phyloP scores from a whole-genome alignment of 495 filamentous ascomycete genomes.

The Endocarpon pusillum region DNA sequence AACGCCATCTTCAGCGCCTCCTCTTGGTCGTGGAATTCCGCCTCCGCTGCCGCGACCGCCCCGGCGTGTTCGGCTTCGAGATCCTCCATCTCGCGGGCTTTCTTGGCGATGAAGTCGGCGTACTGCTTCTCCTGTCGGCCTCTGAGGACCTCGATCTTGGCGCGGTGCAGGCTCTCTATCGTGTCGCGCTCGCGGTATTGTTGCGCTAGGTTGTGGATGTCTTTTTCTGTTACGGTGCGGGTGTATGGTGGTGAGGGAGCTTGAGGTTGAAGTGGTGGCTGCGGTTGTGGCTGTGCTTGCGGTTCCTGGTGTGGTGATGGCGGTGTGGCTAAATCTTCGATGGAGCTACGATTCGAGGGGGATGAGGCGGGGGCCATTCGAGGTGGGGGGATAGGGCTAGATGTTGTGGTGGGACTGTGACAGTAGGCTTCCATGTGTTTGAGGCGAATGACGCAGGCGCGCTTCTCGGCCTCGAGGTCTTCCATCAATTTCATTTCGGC shows the following conservation, averaged over 20 bases:
- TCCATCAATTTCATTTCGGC: constrained; percentile 12
- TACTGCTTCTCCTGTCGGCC: constrained; percentile 43
- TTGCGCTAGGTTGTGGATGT: constrained; percentile 29
- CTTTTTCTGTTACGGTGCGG: background rate
- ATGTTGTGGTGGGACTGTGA: constrained; percentile 4
- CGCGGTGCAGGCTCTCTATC: constrained; percentile 39
- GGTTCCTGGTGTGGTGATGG: background rate
- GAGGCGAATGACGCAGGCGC: constrained; percentile 12
- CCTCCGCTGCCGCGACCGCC: constrained; percentile 11
- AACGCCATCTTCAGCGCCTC: background rate
- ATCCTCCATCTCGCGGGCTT: constrained; percentile 33
- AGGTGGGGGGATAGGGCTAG: too few relatives aligned
- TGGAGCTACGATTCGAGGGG: background rate
- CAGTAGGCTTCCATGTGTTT: constrained; percentile 18
- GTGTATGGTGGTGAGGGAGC: too few relatives aligned
- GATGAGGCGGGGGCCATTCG: too few relatives aligned
- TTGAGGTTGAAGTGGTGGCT: background rate
- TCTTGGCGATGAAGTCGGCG: constrained; percentile 36
- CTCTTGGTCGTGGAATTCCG: background rate
- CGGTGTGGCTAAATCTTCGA: background rate
- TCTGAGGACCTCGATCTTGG: constrained; percentile 47
- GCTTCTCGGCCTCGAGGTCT: constrained; percentile 9
- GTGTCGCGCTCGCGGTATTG: constrained; percentile 42
- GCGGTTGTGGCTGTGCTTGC: background rate
- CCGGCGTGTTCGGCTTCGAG: constrained; percentile 28